Base-by-base conservation (phyloP, 352 stramenopile species). In the Phytophthora sojae region DNA sequence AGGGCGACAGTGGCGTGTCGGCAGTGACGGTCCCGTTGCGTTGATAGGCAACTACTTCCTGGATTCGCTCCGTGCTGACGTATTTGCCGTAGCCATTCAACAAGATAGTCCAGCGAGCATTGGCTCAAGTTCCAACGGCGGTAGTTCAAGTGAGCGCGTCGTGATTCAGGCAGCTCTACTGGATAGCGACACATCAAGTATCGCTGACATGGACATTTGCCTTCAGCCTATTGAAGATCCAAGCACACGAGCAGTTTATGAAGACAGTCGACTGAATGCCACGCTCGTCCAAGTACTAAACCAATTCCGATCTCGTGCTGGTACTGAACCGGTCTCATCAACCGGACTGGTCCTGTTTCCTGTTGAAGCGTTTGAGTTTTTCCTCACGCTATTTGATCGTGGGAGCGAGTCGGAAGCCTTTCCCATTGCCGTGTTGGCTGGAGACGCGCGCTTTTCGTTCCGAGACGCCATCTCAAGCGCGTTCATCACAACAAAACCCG, bases 31-130 rank as follows among this genome's bases (percentile, higher is more conserved):
- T 1, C 84, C 86, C 0, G 73, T 94, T 8, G 86, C 90, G n/a
- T 70, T 96, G 53, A 83, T 96, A 14, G 88, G 85, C 8, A 96
- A 96, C 45, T 96, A 96, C 56, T 96, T 96, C 39, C 47, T 94
- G 5, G 88, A 96, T 52, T 96, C 88, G 49, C 67, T 96, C 1
- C 83, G 80, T 1, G 76, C 86, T 8, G 88, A 96, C 52, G 79
- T 92, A 25, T 93, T 91, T 45, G 71, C 82, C 0, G 80, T 90
- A 17, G 68, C 73, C 6, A 54, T 53, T 4, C 37, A 67, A 32
- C 42, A 19, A 51, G 25, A 63, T 47, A 14, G 12, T 17, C 7
- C 4, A 2, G n/a, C n/a, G 0, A 12, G 44, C 30, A 50, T 37
- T 45, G 44, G 47, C 17, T 26, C 44, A 5, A 57, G 55, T 30